These are phyloP conservation scores for Anastatica hierochuntica DNA, from an alignment of 345 rosid genomes.

Conservation along the genomic window DNA sequence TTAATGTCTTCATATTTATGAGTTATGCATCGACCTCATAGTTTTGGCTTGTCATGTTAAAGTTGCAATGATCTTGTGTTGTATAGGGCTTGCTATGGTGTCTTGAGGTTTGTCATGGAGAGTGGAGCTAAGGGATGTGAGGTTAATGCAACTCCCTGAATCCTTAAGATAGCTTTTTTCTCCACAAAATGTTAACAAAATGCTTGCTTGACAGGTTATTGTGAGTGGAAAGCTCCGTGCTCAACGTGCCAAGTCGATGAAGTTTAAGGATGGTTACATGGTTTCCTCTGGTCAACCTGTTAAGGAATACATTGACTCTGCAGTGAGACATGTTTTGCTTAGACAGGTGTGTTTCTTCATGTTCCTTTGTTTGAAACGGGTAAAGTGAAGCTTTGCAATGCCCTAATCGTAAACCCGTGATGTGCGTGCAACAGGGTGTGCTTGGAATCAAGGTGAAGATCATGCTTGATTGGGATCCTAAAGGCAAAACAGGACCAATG, in stretches of 20 bases:
- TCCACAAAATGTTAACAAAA: too few relatives aligned
- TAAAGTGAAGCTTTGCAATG: too few relatives aligned
- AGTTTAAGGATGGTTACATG: conserved; percentile 90
- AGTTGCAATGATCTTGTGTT: neutral
- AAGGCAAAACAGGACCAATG: conserved; percentile 52
- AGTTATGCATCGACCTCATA: too few relatives aligned
- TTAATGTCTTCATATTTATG: too few relatives aligned
- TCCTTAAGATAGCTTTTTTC: too few relatives aligned
- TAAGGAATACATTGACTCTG: conserved; percentile 75
- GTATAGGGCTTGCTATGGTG: conserved; percentile 84
- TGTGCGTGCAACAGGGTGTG: too few relatives aligned
- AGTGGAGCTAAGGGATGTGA: conserved; percentile 61
- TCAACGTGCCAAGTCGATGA: conserved; percentile 78
- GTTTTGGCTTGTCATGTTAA: too few relatives aligned
- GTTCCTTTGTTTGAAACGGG: too few relatives aligned
- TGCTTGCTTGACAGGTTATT: conserved; percentile 34
- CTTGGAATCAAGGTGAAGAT: conserved; percentile 69
- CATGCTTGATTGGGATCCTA: conserved; percentile 74
- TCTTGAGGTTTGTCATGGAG: conserved; percentile 73
- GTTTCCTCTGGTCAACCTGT: conserved; percentile 85
- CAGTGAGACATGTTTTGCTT: conserved; percentile 60
- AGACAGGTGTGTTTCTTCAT: conserved; percentile 41
- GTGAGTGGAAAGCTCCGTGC: conserved; percentile 73
- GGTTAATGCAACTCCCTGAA: neutral
- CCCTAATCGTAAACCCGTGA: too few relatives aligned